Base-by-base conservation (phyloP, 352 stramenopile genomes). In the Aphanomyces cochlioides region DNA sequence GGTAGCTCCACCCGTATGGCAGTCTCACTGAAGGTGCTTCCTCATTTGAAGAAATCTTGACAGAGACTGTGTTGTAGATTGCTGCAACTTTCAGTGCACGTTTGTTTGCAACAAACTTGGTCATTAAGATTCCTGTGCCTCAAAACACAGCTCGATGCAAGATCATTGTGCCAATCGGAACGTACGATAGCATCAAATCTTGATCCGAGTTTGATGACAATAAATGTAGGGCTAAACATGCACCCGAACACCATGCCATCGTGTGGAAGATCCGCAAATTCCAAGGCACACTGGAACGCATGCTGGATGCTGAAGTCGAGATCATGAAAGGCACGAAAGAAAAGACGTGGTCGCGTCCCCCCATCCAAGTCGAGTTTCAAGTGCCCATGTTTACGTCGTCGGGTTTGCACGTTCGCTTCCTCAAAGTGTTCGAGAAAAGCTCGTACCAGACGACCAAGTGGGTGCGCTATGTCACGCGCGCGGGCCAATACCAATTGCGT, bases 371-470 rank as follows among this genome's bases (percentile, higher is more conserved):
- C 53, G 96, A 99, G 64, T 99, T 99, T 73, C 92, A 98, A 68
- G 90, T 99, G 69, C 96, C 96, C 37, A 99, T 99, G 96, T 99
- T 98, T 81, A 98, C 96, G 28, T 88, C 94, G 7, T 99, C 94
- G 39, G 97, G 97, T 8, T 88, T 99, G 7, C 94, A 99, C 77
- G 97, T 99, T 61, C 92, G 96, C 41, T 99, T 99, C 82, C 89
- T 99, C 72, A 97, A 98, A 76, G 96, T 99, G 3, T 99, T 98
- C 72, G 97, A 99, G 77, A 99, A 99, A 83, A 97, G 90, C 73
- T 97, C 94, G 45, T 99, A 99, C 82, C 88, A 97, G 70, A 98
- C 95, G 21, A 98, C 96, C 77, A 97, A 98, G 84, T 99, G 96
- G 96, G 97, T 99, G 40, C 92, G 96, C 76, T 99, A 99, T 79